Evolutionary conservation across 441 rosid species (phyloP).

Genomic region (Rhodomyrtus psidioides): DNA sequence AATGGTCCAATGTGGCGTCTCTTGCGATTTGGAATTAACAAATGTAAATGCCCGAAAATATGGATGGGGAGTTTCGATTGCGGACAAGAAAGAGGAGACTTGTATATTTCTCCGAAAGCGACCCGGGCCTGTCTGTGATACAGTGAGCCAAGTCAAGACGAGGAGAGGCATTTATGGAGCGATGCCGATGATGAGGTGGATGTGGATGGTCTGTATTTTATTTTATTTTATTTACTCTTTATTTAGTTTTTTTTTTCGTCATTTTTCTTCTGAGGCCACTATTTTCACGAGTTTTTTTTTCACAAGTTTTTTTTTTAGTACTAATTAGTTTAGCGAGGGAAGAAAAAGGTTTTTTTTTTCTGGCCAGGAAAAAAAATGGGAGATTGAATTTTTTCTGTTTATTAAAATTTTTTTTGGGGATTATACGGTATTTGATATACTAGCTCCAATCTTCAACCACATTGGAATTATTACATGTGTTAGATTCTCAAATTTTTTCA

Average conservation of each 20-base stretch:
- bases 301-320: background rate
- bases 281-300: background rate
- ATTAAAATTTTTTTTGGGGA: background rate
- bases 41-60: background rate
- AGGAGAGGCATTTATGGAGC: background rate
- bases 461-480: too few relatives aligned
- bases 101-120: background rate
- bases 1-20: background rate
- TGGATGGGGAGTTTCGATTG: background rate
- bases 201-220: background rate
- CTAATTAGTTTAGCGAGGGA: background rate
- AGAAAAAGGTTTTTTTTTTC: background rate
- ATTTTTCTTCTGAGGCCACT: background rate
- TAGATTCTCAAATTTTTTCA: background rate
- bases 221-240: background rate
- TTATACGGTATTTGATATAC: background rate
- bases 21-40: background rate
- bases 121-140: background rate
- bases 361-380: too few relatives aligned
- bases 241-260: background rate
- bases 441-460: background rate
- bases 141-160: too few relatives aligned
- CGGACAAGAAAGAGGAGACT: background rate
- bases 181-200: background rate
- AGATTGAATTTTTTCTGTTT: rapidly evolving